These are phyloP conservation scores for Myxozyma udenii DNA, from an alignment of 805 yeast genomes.

Conservation along the genomic window DNA sequence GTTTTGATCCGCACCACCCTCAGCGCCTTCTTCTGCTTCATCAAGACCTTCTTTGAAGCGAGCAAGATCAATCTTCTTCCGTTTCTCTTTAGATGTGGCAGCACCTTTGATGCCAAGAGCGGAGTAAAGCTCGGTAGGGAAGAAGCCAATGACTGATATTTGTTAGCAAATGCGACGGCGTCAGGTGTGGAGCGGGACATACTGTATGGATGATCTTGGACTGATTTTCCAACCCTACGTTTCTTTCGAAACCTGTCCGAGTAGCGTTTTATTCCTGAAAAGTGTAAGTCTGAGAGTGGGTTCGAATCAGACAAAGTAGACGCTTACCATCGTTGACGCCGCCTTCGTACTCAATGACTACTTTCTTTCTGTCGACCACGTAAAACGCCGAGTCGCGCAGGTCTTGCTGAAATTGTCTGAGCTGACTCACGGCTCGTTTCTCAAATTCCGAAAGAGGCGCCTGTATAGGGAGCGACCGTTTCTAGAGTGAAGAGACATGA, in stretches of 20 bases:
- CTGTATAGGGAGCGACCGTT: constrained; percentile 20
- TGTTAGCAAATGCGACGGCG: neutral
- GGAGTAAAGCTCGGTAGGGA: constrained; percentile 28
- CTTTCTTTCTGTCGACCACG: constrained; percentile 21
- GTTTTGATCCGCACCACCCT: constrained; percentile 4
- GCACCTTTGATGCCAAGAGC: constrained; percentile 19
- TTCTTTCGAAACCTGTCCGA: constrained; percentile 28
- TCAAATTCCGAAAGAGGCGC: constrained; percentile 26
- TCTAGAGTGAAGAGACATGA: constrained; percentile 2
- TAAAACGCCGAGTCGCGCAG: constrained; percentile 30
- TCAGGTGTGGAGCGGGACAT: constrained; percentile 1
- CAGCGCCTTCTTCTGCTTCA: constrained; percentile 16
- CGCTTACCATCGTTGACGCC: constrained; percentile 24
- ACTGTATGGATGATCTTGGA: constrained; percentile 30
- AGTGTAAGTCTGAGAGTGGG: neutral
- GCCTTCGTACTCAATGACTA: constrained; percentile 25
- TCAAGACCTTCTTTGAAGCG: constrained; percentile 10
- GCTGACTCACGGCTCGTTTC: constrained; percentile 17
- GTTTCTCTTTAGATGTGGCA: constrained; percentile 4
- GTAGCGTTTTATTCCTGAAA: constrained; percentile 30
- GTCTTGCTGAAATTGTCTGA: constrained; percentile 27
- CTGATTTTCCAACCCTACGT: constrained; percentile 21
- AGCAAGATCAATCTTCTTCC: constrained; percentile 17
- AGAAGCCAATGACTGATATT: constrained; percentile 20
- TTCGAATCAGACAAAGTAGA: neutral